Percentiles rank a stretch among this genome's conserved stretches.
phyloP scores from a whole-genome alignment of 1,139 yeast species.

The Kurtzmaniella quercitrusa region DNA sequence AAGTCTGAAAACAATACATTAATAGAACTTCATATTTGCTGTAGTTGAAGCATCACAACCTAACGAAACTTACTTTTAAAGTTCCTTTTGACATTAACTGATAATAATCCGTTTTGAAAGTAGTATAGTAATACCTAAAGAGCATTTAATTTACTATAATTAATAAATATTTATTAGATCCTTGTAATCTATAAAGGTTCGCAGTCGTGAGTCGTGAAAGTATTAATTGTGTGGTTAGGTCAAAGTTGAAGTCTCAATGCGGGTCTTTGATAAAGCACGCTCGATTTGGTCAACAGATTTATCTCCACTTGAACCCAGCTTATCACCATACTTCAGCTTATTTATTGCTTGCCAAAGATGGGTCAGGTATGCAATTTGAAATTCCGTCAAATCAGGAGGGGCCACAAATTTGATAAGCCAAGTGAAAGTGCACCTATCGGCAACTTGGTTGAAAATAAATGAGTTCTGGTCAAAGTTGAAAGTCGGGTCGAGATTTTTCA shows the following conservation, averaged over 20 bases:
- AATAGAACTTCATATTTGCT: no score
- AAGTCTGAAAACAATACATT: no score
- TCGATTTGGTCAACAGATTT: conserved; percentile 15
- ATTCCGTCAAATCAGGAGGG: conserved; percentile 37
- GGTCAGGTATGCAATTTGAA: conserved; percentile 50
- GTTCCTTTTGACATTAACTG: no score
- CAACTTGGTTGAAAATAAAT: conserved; percentile 55
- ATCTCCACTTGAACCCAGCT: neutral
- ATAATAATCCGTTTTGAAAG: no score
- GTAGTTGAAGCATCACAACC: no score
- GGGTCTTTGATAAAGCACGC: conserved; percentile 26
- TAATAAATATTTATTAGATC: no score
- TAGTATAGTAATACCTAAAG: no score
- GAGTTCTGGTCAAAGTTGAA: conserved; percentile 56
- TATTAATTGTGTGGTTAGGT: no score
- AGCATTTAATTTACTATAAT: no score
- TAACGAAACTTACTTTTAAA: no score
- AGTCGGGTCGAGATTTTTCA: conserved; percentile 57
- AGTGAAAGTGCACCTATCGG: conserved; percentile 36
- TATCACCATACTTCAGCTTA: conserved; percentile 40
- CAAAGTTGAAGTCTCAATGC: conserved; percentile 25
- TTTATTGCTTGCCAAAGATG: conserved; percentile 63
- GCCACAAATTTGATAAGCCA: conserved; percentile 58
- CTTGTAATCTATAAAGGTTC: no score
- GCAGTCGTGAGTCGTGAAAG: no score